A percentile compares a stretch with the other conserved stretches of the same genome.
phyloP scores from a whole-genome alignment of 495 filamentous ascomycete genomes.

The Massariosphaeria phaeospora region DNA sequence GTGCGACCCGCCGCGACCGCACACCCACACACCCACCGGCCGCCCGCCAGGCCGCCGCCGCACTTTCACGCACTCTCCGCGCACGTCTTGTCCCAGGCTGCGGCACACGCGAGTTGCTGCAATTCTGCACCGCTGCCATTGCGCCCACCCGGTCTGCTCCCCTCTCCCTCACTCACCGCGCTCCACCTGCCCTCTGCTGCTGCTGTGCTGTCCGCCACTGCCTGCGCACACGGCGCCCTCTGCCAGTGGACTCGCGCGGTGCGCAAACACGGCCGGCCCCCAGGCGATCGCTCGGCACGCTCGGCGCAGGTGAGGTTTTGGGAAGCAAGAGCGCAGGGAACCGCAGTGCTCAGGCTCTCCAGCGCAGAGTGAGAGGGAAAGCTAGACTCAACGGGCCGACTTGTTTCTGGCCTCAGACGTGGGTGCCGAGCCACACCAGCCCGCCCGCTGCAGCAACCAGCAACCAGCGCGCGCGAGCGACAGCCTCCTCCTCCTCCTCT shows the following conservation, averaged over 20 bases:
- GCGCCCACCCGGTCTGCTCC: neutral
- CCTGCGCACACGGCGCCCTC: neutral
- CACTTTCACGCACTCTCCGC: conserved; percentile 14
- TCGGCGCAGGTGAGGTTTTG: conserved; percentile 21
- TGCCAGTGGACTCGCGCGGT: conserved; percentile 9
- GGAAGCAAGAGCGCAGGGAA: conserved; percentile 11
- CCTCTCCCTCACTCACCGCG: neutral
- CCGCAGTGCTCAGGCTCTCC: conserved; percentile 9
- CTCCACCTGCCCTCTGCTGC: neutral
- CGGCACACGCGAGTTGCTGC: too few relatives aligned
- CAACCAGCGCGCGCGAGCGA: neutral
- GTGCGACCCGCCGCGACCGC: conserved; percentile 25
- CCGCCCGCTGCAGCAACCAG: neutral
- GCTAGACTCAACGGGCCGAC: conserved; percentile 22
- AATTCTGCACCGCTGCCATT: neutral
- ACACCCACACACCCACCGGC: neutral
- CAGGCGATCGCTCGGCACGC: conserved; percentile 26
- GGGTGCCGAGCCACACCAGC: neutral
- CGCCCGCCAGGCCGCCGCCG: neutral
- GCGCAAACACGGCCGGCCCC: conserved; percentile 24
- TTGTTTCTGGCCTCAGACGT: conserved; percentile 1
- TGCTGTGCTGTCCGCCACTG: neutral
- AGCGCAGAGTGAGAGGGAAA: conserved; percentile 15
- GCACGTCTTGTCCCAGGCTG: conserved; percentile 7
- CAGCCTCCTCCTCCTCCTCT: neutral